Base-by-base conservation (phyloP, 495 filamentous ascomycete species). In the Daldinia vernicosa region DNA sequence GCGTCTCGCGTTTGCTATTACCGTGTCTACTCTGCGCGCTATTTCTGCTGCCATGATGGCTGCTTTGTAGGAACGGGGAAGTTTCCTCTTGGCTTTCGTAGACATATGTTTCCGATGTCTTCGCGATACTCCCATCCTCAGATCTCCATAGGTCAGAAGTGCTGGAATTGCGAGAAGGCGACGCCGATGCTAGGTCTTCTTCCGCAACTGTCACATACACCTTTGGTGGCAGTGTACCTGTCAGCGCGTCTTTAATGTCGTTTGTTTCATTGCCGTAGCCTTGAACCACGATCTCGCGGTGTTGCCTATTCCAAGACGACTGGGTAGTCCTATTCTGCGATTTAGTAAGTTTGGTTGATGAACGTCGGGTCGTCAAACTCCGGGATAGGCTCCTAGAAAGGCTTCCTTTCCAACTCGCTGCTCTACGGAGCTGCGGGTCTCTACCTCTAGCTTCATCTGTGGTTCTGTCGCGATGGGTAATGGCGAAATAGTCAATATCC, bases 101-200 rank as follows among this genome's bases (percentile, higher is more conserved):
- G 7, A 76, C 82, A 78, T 68, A 84, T 82, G 83, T 88, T 79
- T 76, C 85, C 74, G 69, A 83, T 76, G 64, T 84, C 80, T 51
- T 86, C 77, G 55, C 82, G 1, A 19, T 56, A 78, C 75, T 79
- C 55, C 63, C 54, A 26, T 72, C 43, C 51, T 69, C 70, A 1
- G 77, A 76, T 43, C 45, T 59, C 24, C 73, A 53, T 15, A 73
- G 71, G 11, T 75, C 68, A n/a, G 78, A 76, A 52, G 24, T 55
- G 67, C 67, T 72, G 6, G 66, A 66, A 45, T 50, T 56, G 15
- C 40, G 33, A 11, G 63, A 70, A 17, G 71, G 33, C 19, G 51
- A 58, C 4, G 55, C 17, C 0, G 47, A 66, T 33, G 6, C 4
- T 6, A 15, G 14, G 26, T 52, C 54, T n/a, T 57, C 45, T 52